Evolutionary conservation across 2,329 filamentous ascomycete genomes (phyloP), one percentile per base, ranked within the genome.

Genomic region (Fusarium staphyleae): DNA sequence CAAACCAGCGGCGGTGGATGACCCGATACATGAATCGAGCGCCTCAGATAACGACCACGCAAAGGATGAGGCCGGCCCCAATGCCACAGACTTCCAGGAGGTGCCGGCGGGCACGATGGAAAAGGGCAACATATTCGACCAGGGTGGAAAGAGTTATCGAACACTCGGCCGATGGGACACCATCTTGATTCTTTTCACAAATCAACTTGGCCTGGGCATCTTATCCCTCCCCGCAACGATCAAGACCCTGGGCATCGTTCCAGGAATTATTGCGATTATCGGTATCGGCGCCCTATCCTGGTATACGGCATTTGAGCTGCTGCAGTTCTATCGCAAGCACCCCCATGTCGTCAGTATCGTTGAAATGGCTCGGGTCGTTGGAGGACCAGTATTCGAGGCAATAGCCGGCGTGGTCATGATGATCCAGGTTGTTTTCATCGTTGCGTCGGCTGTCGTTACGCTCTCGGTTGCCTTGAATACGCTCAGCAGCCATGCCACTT

Each of bases 201-300:
- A 69, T 24, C 66, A 70, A 37, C 56, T 70, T 16, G 66, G 65
- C 33, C 62, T 70, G 3, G 69, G 69, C 7, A 69, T 71, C 68
- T 86, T 89, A 81, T 88, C 85, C 1, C 87, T 89, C 57, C 87
- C 87, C 0, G 86, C 85, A 70, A 87, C 85, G 0, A 87, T 89
- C 70, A 84, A 85, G 3, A 74, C 86, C 9, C 77, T 89, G 3
- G 87, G 87, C 9, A 76, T 89, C 19, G 83, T 89, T 2, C 87
- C 87, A 0, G 87, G 87, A 26, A 69, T 89, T 47, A 87, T 89
- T 54, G 68, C 88, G 67, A 89, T 87, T 15, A 76, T 88, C 49
- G 86, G 86, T 2, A 79, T 71, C 2, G 74, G 87, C 33, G 83
- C 87, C 6, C 73, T 88, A 1, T 88, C 89, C 65, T 89, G 87